Evolutionary conservation across 495 filamentous ascomycete genomes (phyloP).

Genomic region (Letharia columbiana): DNA sequence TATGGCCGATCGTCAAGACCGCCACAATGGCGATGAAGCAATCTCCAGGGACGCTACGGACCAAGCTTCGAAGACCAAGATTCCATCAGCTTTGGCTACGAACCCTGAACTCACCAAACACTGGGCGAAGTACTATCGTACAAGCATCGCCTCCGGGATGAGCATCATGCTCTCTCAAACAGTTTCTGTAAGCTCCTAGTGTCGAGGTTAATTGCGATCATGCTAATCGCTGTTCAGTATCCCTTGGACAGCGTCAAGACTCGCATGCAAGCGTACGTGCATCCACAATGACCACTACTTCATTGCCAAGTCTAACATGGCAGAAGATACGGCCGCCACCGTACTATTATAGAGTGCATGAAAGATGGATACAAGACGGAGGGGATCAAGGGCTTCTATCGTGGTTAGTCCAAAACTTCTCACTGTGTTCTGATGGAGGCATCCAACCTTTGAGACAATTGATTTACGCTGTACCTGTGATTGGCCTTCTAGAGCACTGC

Average conservation of each 20-base stretch:
- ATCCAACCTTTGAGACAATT: neutral
- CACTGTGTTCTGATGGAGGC: neutral
- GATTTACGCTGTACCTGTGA: neutral
- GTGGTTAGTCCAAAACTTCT: slow-evolving; percentile 43
- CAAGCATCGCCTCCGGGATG: slow-evolving; percentile 66
- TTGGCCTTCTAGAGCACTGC: neutral
- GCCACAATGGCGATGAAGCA: slow-evolving; percentile 35
- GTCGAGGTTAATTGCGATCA: neutral
- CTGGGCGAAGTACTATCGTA: slow-evolving; percentile 66
- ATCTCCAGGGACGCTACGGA: slow-evolving; percentile 27
- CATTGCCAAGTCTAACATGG: slow-evolving; percentile 5
- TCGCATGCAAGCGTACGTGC: slow-evolving; percentile 62
- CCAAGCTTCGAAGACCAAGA: slow-evolving; percentile 20
- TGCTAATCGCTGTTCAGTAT: slow-evolving; percentile 42
- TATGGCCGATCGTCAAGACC: slow-evolving; percentile 37
- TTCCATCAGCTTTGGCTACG: slow-evolving; percentile 19
- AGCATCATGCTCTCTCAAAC: slow-evolving; percentile 68
- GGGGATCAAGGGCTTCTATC: slow-evolving; percentile 66
- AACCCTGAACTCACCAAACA: slow-evolving; percentile 41
- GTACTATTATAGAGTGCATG: slow-evolving; percentile 59
- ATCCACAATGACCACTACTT: neutral
- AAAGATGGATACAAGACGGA: slow-evolving; percentile 64
- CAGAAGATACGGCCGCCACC: slow-evolving; percentile 55
- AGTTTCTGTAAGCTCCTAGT: slow-evolving; percentile 44
- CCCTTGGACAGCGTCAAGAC: slow-evolving; percentile 80